Conservation (phyloP, 805 yeast genomes). For the Kluyveromyces wickerhamii region DNA sequence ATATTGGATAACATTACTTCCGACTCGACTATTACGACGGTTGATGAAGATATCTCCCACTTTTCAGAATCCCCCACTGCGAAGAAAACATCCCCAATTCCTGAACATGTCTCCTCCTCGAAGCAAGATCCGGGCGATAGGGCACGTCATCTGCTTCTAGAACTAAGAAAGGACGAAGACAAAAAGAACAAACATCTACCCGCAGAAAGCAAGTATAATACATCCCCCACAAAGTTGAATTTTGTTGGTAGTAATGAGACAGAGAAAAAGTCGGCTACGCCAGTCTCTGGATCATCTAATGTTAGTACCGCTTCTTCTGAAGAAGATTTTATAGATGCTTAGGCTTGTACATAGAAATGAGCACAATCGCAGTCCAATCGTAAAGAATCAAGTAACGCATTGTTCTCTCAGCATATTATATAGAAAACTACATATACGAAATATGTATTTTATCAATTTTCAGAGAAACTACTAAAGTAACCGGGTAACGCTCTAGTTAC, state of each 20-base stretch:
- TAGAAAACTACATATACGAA: too few relatives aligned
- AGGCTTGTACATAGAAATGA: too few relatives aligned
- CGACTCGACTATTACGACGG: conserved; percentile 3
- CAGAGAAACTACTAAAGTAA: too few relatives aligned
- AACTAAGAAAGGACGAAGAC: conserved; percentile 39
- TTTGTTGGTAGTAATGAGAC: conserved; percentile 4
- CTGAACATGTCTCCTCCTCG: conserved; percentile 10
- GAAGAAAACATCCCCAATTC: conserved; percentile 19
- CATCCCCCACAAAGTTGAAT: neutral
- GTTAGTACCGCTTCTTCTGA: neutral
- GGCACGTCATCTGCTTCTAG: conserved; percentile 57
- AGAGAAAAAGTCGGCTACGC: too few relatives aligned
- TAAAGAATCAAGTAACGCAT: too few relatives aligned
- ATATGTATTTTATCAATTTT: too few relatives aligned
- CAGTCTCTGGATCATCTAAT: neutral
- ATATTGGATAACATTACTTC: conserved; percentile 8
- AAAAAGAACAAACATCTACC: conserved; percentile 17
- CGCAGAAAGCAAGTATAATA: conserved; percentile 18
- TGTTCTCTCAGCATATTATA: too few relatives aligned
- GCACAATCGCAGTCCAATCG: too few relatives aligned
- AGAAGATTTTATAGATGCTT: conserved; percentile 12
- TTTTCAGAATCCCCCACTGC: conserved; percentile 10
- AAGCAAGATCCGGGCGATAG: conserved; percentile 31
- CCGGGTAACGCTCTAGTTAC: too few relatives aligned
- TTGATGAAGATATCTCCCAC: conserved; percentile 5